A percentile compares a stretch with the other conserved stretches of the same genome.
Conservation (phyloP, 2,329 filamentous ascomycete species). For the Nothophaeocryptopus gaeumannii region DNA sequence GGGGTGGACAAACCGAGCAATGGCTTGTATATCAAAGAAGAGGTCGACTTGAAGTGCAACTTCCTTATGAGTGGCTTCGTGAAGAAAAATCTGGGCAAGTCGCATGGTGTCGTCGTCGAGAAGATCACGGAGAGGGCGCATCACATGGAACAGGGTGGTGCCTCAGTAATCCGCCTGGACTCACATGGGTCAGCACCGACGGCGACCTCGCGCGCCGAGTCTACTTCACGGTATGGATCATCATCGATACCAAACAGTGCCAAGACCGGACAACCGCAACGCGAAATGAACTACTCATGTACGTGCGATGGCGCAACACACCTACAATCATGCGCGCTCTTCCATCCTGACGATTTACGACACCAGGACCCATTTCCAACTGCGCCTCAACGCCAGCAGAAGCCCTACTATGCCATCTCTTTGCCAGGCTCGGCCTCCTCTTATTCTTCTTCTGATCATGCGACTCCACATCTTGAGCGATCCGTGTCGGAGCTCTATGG, state of each 20-base stretch:
- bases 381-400: slow-evolving; percentile 2
- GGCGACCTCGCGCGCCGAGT: background rate
- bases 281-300: slow-evolving; percentile 14
- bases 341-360: slow-evolving; percentile 14
- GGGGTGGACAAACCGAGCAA: slow-evolving; percentile 56
- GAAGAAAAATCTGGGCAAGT: slow-evolving; percentile 76
- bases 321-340: slow-evolving; percentile 14
- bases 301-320: slow-evolving; percentile 18
- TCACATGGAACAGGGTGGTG: slow-evolving; percentile 4
- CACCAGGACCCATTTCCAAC: background rate
- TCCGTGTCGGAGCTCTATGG: slow-evolving; percentile 21
- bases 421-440: slow-evolving; percentile 11
- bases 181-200: background rate
- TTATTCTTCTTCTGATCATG: slow-evolving; percentile 4
- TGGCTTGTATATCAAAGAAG: slow-evolving; percentile 79
- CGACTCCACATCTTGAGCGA: slow-evolving; percentile 5
- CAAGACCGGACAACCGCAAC: slow-evolving; percentile 8
- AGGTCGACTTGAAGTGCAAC: slow-evolving; percentile 79
- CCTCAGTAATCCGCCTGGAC: background rate
- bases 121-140: slow-evolving; percentile 27
- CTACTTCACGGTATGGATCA: slow-evolving; percentile 1
- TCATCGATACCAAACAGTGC: slow-evolving; percentile 8
- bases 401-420: slow-evolving; percentile 14
- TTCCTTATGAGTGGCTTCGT: slow-evolving; percentile 73
- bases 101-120: slow-evolving; percentile 68